Conservation (phyloP, 148 eudicot species). For the Rhododendron griersonianum region DNA sequence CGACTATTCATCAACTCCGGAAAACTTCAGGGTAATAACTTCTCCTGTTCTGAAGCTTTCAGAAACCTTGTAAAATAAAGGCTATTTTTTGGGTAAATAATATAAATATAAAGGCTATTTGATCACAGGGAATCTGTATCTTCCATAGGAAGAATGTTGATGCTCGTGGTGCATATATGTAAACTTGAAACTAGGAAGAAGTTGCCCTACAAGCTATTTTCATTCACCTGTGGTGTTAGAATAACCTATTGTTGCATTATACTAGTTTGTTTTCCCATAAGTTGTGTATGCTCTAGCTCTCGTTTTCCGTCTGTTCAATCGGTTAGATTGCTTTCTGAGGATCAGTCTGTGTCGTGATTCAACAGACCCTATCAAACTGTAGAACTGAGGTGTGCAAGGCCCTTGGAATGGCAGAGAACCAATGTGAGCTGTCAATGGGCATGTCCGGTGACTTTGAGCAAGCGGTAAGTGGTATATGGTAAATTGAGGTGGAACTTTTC, state of each 20-base stretch:
- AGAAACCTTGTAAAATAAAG: not conserved
- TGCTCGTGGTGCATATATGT: no score
- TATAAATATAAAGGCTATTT: no score
- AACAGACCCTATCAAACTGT: conserved; percentile 61
- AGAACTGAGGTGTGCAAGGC: conserved; percentile 74
- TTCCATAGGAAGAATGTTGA: no score
- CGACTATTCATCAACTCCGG: conserved; percentile 86
- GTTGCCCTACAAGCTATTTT: not conserved
- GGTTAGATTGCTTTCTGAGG: not conserved
- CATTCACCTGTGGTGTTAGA: not conserved
- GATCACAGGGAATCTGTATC: no score
- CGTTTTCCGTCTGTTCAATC: not conserved
- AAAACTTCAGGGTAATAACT: conserved; percentile 72
- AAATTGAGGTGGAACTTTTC: not conserved
- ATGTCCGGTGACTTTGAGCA: conserved; percentile 96
- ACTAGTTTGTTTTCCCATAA: not conserved
- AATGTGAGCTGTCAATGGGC: conserved; percentile 93
- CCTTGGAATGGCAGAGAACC: conserved; percentile 61
- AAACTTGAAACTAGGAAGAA: not conserved
- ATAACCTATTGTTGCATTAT: not conserved
- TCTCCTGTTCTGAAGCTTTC: not conserved
- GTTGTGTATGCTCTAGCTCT: not conserved
- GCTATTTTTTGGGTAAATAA: no score
- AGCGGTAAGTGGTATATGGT: conserved; percentile 52
- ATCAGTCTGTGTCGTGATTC: conserved; percentile 15